These are phyloP conservation scores for Cinchona pubescens DNA, from an alignment of 257 asterid genomes.

Conservation along the genomic window DNA sequence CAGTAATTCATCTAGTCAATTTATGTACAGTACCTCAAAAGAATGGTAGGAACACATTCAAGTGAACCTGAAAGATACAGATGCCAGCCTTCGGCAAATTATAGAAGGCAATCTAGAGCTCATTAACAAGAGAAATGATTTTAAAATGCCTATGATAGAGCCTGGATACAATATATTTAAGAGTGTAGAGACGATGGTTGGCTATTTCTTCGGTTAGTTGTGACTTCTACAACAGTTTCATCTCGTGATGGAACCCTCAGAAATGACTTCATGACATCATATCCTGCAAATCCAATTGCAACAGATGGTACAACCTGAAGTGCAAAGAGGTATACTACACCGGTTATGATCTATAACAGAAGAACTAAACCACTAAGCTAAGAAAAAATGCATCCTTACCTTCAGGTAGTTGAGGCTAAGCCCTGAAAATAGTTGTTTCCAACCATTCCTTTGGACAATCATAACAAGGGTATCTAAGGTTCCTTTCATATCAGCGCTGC, in stretches of 20 bases:
- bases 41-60: conserved; percentile 14
- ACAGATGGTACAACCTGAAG: conserved; percentile 92
- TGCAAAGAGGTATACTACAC: background rate
- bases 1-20: background rate
- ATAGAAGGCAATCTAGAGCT: background rate
- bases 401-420: conserved; percentile 93
- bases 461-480: conserved; percentile 55
- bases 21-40: conserved; percentile 8
- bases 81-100: conserved; percentile 3
- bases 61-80: background rate
- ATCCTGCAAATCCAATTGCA: conserved; percentile 88
- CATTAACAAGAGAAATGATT: background rate
- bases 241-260: conserved; percentile 83
- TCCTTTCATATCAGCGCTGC: conserved; percentile 45
- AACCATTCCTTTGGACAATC: conserved; percentile 63
- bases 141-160: background rate
- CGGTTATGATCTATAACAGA: conserved; percentile 5
- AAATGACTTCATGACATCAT: conserved; percentile 71
- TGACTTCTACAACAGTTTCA: conserved; percentile 41
- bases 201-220: conserved; percentile 25
- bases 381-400: conserved; percentile 32
- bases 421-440: conserved; percentile 90
- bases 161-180: conserved; percentile 7
- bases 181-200: conserved; percentile 48
- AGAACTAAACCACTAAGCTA: conserved; percentile 7